These are phyloP conservation scores for Xylaria palmicola DNA, from an alignment of 495 filamentous ascomycete species.

Conservation along the genomic window DNA sequence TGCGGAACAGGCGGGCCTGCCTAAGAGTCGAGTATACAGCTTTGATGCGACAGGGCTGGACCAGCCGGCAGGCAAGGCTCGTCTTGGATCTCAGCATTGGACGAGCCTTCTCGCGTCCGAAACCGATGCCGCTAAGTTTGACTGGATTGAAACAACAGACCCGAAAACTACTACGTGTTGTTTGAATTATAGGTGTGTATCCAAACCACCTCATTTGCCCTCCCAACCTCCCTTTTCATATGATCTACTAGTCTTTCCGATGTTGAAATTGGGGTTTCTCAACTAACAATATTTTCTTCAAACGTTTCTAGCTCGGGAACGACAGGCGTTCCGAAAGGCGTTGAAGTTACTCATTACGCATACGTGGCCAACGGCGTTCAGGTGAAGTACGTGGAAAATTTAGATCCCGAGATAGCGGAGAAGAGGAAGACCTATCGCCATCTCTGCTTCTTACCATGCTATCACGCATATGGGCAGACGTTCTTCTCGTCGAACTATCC, in stretches of 20 bases:
- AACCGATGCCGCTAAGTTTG: conserved; percentile 42
- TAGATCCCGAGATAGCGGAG: conserved; percentile 44
- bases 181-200: conserved; percentile 77
- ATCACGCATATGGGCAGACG: conserved; percentile 64
- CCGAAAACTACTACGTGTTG: conserved; percentile 39
- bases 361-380: conserved; percentile 68
- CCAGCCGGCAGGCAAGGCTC: conserved; percentile 36
- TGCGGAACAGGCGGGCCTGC: conserved; percentile 62
- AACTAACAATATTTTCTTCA: too few relatives aligned
- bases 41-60: conserved; percentile 48
- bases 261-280: too few relatives aligned
- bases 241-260: too few relatives aligned
- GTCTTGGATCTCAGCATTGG: conserved; percentile 42
- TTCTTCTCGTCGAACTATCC: conserved; percentile 41
- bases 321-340: conserved; percentile 81
- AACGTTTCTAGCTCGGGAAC: conserved; percentile 76
- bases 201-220: too few relatives aligned
- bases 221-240: too few relatives aligned
- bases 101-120: conserved; percentile 41
- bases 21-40: conserved; percentile 47
- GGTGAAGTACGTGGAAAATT: conserved; percentile 43
- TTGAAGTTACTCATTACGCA: conserved; percentile 72
- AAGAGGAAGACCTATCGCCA: conserved; percentile 28
- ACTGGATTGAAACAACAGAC: conserved; percentile 40
- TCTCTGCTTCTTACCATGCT: conserved; percentile 67